Conservation (phyloP, 31 red algal species). For the Endocladia muricata region DNA sequence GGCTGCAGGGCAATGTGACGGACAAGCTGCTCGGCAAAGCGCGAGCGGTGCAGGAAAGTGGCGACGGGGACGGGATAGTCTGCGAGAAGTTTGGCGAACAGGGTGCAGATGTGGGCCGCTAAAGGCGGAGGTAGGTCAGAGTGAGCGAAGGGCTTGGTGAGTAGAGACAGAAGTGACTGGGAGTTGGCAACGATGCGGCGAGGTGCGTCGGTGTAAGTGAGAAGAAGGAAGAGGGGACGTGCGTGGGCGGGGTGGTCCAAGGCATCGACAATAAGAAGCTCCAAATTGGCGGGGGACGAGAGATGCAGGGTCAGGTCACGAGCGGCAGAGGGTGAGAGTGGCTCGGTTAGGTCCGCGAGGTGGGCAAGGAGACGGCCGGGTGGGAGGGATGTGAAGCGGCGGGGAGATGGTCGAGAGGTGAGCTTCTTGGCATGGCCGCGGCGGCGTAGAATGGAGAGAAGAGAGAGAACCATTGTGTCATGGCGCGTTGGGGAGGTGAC, state of each 20-base stretch:
- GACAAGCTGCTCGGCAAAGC: neutral
- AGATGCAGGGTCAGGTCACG: neutral
- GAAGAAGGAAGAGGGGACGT: neutral
- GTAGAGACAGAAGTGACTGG: too few relatives aligned
- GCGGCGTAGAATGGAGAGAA: neutral
- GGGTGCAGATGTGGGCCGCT: neutral
- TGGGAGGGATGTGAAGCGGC: constrained; percentile 24
- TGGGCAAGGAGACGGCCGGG: neutral
- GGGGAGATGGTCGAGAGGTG: too few relatives aligned
- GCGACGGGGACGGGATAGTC: constrained; percentile 20
- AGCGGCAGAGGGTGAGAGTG: neutral
- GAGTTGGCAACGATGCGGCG: too few relatives aligned
- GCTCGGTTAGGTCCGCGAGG: neutral
- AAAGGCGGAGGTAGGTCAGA: neutral
- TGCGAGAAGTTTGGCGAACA: constrained; percentile 8
- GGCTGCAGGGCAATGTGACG: constrained; percentile 26
- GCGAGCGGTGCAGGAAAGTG: constrained; percentile 14
- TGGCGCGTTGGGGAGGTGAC: neutral
- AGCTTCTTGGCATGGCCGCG: constrained; percentile 26
- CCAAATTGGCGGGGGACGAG: neutral
- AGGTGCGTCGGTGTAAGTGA: neutral
- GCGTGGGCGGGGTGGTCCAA: neutral
- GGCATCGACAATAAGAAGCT: neutral
- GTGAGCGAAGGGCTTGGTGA: too few relatives aligned
- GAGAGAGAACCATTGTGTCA: neutral